Conservation (phyloP, 164 flowering plant species). For the Tetrastigma voinierianum region DNA sequence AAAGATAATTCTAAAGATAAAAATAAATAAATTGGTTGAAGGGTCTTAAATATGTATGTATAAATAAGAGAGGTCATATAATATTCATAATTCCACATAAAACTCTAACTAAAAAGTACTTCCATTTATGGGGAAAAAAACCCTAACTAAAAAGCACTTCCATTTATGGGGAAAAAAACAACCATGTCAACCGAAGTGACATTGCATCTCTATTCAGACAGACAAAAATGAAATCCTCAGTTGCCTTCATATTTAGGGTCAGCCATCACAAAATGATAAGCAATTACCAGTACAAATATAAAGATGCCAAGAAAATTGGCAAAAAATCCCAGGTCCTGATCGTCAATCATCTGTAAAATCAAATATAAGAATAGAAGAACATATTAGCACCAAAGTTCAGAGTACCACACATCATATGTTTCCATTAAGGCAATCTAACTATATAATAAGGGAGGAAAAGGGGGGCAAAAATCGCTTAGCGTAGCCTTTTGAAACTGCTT, state of each 20-base stretch:
- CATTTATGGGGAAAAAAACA: not conserved
- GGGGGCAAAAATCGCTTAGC: too few species aligned
- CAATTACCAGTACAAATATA: conserved; percentile 42
- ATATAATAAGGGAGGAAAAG: too few species aligned
- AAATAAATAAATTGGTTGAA: not conserved
- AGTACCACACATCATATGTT: too few species aligned
- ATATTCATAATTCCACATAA: not conserved
- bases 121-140: not conserved
- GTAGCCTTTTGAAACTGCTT: too few species aligned
- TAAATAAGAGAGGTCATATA: not conserved
- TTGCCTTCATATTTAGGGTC: conserved; percentile 51
- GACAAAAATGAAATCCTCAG: conserved; percentile 4
- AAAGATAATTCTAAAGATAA: too few species aligned
- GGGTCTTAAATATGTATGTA: not conserved
- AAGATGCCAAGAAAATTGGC: conserved; percentile 51
- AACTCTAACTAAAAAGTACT: not conserved
- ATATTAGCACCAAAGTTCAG: conserved; percentile 5
- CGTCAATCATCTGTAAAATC: conserved; percentile 38
- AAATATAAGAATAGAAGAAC: conserved; percentile 1
- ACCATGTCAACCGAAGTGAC: conserved; percentile 11
- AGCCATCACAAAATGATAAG: conserved; percentile 45
- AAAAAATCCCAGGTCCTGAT: conserved; percentile 42
- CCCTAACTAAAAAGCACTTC: not conserved
- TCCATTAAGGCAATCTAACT: too few species aligned
- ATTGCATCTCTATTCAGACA: conserved; percentile 4